Base-by-base conservation (phyloP, 768 basidiomycete species). In the Tulasnella sp. region DNA sequence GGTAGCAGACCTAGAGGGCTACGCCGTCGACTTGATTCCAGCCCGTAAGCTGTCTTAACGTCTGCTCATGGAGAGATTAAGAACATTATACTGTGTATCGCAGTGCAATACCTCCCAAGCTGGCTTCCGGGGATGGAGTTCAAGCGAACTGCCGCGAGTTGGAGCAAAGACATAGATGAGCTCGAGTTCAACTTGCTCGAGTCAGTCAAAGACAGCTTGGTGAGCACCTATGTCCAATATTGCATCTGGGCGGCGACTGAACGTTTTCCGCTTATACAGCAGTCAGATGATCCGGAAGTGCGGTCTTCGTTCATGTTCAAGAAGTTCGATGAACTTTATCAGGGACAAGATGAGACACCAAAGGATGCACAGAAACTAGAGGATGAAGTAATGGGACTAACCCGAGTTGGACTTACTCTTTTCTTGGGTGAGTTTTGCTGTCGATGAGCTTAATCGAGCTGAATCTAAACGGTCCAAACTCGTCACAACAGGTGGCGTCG, bases 101-200 rank as follows among this genome's bases (percentile, higher is more conserved):
- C 11, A 75, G 74, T 75, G 6, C 52, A 59, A 47, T 65, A 72
- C 22, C 42, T 75, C 34, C 75, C 75, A 19, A 19, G 7, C 1
- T 75, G 74, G 74, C 39, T 74, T 14, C 75, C 75, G 11, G 74
- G 74, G 22, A 67, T 71, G n/a, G 70, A 67, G 14, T 75, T 74
- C 59, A 35, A 72, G 34, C 47, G 67, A 9, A 22, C 37, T 12
- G 74, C 74, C 3, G 5, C 35, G 12, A 19, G 7, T 5, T 66
- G 35, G 36, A 37, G 17, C 14, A 37, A 7, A 37, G 64, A 66
- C 14, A 59, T 59, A 0, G 22, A 59, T 29, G 52, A 29, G 6
- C 9, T 59, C 1, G 26, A 59, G 22, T 12, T 5, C 5, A 8
- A 22, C 7, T 3, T 59, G 52, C 16, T 11, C 9, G 52, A 59